Conservation (phyloP, 352 stramenopile genomes). For the Blastocystis sp. region DNA sequence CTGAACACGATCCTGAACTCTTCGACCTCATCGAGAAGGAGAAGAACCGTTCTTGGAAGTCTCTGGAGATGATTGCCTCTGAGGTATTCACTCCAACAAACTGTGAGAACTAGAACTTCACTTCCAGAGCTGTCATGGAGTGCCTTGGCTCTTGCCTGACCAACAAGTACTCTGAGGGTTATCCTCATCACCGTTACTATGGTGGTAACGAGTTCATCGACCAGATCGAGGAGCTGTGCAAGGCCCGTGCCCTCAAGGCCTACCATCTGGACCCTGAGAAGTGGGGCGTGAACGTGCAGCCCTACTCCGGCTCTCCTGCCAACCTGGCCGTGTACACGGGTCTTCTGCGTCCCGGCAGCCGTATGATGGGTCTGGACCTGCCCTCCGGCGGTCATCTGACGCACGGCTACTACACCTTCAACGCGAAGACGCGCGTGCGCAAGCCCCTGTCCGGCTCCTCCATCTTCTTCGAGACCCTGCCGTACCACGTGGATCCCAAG, state of each 20-base stretch:
- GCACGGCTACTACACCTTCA: slow-evolving; percentile 94
- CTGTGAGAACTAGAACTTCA: slow-evolving; percentile 86
- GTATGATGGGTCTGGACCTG: slow-evolving; percentile 98
- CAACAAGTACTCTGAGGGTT: slow-evolving; percentile 99
- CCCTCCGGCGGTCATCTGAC: slow-evolving; percentile 95
- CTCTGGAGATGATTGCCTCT: slow-evolving; percentile 95
- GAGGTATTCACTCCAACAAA: slow-evolving; percentile 76
- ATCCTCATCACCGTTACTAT: slow-evolving; percentile 88
- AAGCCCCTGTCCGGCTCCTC: slow-evolving; percentile 97
- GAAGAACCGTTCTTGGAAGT: slow-evolving; percentile 94
- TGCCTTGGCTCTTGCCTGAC: slow-evolving; percentile 94
- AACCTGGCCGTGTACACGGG: slow-evolving; percentile 99
- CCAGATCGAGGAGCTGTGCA: slow-evolving; percentile 85
- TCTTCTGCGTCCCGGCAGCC: slow-evolving; percentile 91
- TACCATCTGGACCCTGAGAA: slow-evolving; percentile 87
- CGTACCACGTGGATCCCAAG: slow-evolving; percentile 89
- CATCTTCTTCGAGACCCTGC: slow-evolving; percentile 98
- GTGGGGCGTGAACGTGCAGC: slow-evolving; percentile 98
- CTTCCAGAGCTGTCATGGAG: slow-evolving; percentile 94
- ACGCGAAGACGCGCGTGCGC: slow-evolving; percentile 89
- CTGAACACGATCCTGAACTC: slow-evolving; percentile 91
- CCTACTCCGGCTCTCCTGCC: slow-evolving; percentile 86
- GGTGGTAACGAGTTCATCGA: slow-evolving; percentile 96
- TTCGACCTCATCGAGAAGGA: slow-evolving; percentile 97
- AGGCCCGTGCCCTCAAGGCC: slow-evolving; percentile 86